phyloP scores from a whole-genome alignment of 352 stramenopile genomes.

The Globisporangium irregulare region DNA sequence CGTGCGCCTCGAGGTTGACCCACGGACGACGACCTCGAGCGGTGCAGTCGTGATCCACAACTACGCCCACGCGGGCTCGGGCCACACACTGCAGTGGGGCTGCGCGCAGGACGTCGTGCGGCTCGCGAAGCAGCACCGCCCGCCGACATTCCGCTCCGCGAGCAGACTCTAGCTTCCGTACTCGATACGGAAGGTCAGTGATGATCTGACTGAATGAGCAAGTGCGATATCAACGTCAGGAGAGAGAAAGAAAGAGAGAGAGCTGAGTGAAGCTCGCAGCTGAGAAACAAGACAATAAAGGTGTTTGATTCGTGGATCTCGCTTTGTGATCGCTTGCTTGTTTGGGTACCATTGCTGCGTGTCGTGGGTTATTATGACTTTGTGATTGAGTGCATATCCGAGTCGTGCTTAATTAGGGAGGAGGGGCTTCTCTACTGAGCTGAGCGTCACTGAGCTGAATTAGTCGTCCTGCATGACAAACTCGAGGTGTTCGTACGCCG shows the following conservation, averaged over 20 bases:
- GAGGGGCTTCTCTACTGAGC: background rate
- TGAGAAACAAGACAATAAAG: background rate
- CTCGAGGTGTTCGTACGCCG: slow-evolving; percentile 65
- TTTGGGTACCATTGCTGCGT: background rate
- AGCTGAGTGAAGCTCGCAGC: background rate
- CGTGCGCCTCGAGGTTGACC: slow-evolving; percentile 47
- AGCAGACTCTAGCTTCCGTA: slow-evolving; percentile 11
- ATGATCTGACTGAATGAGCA: background rate
- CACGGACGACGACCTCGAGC: slow-evolving; percentile 19
- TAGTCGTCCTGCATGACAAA: slow-evolving; percentile 51
- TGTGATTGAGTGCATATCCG: background rate
- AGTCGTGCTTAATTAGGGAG: background rate
- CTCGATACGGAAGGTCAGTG: background rate
- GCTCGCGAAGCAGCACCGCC: slow-evolving; percentile 25
- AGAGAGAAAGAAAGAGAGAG: too few species aligned
- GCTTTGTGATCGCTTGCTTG: background rate
- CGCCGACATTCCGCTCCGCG: background rate
- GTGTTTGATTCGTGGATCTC: background rate
- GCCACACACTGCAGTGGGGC: slow-evolving; percentile 70
- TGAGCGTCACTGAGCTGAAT: background rate
- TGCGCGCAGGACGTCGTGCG: slow-evolving; percentile 53
- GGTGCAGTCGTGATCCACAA: slow-evolving; percentile 67
- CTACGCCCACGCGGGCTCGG: slow-evolving; percentile 63
- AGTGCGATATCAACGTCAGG: background rate
- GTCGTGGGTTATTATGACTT: background rate